These are phyloP conservation scores for Leucoagaricus sp. DNA, from an alignment of 1,284 basidiomycete genomes.

Conservation along the genomic window DNA sequence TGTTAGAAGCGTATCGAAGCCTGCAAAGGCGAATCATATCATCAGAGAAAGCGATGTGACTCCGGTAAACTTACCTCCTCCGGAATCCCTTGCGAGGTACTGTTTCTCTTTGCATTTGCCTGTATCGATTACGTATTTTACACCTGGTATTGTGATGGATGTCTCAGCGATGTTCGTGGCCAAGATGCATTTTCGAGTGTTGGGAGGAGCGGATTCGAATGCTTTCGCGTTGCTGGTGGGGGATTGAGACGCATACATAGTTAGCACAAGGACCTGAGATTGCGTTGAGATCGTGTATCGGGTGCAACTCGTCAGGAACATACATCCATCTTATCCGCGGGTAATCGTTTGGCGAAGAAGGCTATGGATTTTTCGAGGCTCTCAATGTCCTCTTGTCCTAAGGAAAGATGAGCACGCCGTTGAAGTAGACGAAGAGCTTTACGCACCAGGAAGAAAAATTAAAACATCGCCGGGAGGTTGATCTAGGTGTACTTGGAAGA, in stretches of 20 bases:
- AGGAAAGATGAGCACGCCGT: neutral
- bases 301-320: conserved; percentile 1
- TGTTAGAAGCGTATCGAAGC: conserved; percentile 88
- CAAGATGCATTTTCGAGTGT: conserved; percentile 87
- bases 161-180: conserved; percentile 99
- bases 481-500: conserved; percentile 88
- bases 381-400: conserved; percentile 97
- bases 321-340: conserved; percentile 53
- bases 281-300: conserved; percentile 7
- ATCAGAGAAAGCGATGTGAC: neutral
- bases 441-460: conserved; percentile 85
- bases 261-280: conserved; percentile 66
- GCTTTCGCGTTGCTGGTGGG: conserved; percentile 79
- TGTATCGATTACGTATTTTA: conserved; percentile 94
- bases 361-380: conserved; percentile 76
- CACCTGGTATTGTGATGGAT: conserved; percentile 95
- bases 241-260: conserved; percentile 86
- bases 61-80: conserved; percentile 64
- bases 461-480: conserved; percentile 86
- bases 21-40: conserved; percentile 37
- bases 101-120: conserved; percentile 96
- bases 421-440: neutral
- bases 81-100: conserved; percentile 67
- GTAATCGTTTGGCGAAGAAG: conserved; percentile 65
- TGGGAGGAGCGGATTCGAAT: conserved; percentile 69